phyloP scores from a whole-genome alignment of 768 basidiomycete genomes.

The Cytidiella melzeri region DNA sequence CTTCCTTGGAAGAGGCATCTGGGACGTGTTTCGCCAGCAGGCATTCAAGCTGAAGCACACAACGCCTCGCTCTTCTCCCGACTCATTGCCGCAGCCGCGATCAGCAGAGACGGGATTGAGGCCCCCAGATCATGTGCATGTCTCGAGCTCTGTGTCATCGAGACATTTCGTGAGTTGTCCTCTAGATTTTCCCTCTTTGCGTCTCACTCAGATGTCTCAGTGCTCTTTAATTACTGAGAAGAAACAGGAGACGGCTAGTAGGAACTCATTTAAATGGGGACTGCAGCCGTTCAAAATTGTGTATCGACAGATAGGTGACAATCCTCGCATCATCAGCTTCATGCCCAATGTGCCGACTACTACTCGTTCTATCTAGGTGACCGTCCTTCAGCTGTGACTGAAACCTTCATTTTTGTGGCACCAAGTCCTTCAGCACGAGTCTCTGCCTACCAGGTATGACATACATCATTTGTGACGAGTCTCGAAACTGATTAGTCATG shows the following conservation, averaged over 20 bases:
- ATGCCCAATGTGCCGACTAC: too few relatives aligned
- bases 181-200: background rate
- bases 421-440: slow-evolving; percentile 77
- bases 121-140: too few relatives aligned
- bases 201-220: background rate
- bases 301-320: slow-evolving; percentile 20
- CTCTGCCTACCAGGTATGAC: slow-evolving; percentile 54
- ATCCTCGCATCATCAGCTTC: too few relatives aligned
- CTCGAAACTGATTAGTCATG: background rate
- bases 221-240: background rate
- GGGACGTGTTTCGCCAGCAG: slow-evolving; percentile 26
- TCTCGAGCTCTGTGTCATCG: background rate
- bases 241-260: background rate
- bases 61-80: background rate
- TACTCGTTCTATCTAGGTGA: background rate
- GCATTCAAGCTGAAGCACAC: background rate
- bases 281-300: slow-evolving; percentile 48
- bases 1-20: slow-evolving; percentile 73
- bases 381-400: slow-evolving; percentile 20
- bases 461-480: slow-evolving; percentile 12
- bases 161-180: background rate
- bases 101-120: background rate
- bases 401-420: slow-evolving; percentile 71
- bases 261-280: slow-evolving; percentile 29
- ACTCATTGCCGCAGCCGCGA: background rate